Percentiles rank a stretch among this genome's conserved stretches.
Evolutionary conservation across 202 grass and related monocot species (phyloP).

Genomic region (Cymbopogon flexuosus): DNA sequence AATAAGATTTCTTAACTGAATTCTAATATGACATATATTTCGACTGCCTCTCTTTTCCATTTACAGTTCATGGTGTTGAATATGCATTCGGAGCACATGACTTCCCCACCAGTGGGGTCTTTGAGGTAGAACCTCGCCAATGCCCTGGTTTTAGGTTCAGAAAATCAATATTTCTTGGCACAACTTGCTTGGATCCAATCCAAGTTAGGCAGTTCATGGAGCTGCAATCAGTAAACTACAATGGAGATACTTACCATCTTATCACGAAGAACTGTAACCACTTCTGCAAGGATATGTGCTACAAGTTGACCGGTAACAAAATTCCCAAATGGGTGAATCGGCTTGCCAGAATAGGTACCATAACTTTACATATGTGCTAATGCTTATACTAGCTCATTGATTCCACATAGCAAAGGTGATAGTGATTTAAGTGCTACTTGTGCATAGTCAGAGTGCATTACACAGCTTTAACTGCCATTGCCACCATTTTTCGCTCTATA

Average conservation of each 20-base stretch:
- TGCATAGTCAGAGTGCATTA: slow-evolving; percentile 30
- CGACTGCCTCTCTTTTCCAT: slow-evolving; percentile 7
- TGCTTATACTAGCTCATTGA: slow-evolving; percentile 9
- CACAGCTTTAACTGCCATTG: not conserved
- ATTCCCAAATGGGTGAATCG: slow-evolving; percentile 97
- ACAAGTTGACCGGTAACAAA: slow-evolving; percentile 74
- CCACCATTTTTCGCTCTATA: slow-evolving; percentile 5
- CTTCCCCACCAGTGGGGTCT: not conserved
- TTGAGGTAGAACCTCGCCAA: slow-evolving; percentile 91
- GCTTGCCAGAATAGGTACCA: slow-evolving; percentile 92
- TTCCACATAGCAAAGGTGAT: slow-evolving; percentile 8
- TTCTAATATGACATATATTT: not conserved
- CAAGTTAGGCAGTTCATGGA: slow-evolving; percentile 97
- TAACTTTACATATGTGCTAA: slow-evolving; percentile 11
- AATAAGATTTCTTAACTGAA: not conserved
- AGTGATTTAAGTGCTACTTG: slow-evolving; percentile 18
- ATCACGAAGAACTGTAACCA: slow-evolving; percentile 98
- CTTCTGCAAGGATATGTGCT: slow-evolving; percentile 96
- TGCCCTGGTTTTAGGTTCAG: slow-evolving; percentile 97
- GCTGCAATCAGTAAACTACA: slow-evolving; percentile 79
- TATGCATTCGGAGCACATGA: slow-evolving; percentile 56
- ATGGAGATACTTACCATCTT: slow-evolving; percentile 93
- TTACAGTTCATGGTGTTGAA: slow-evolving; percentile 79
- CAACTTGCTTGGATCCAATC: slow-evolving; percentile 74
- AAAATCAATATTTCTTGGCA: slow-evolving; percentile 88